Evolutionary conservation across 805 yeast genomes (phyloP), one percentile per base, ranked within the genome.

Genomic region (Sugiyamaella qingdaonensis): DNA sequence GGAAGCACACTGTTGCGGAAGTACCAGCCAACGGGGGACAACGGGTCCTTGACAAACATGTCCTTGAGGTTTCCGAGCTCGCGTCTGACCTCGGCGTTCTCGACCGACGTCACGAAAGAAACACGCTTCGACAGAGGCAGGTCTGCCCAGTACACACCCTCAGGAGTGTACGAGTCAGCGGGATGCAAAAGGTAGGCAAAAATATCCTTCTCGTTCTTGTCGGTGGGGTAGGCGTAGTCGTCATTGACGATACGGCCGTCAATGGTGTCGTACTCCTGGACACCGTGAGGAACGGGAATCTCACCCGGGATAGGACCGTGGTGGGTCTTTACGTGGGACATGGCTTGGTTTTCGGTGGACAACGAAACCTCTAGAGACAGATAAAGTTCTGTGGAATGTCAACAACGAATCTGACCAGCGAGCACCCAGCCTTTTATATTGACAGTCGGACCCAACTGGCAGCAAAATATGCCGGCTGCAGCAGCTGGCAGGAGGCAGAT

Each of bases 131-230:
- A 19, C 10, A 62, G 31, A 10, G 70, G 69, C 58, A 69, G 49
- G 53, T 69, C 73, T 31, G 72, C 73, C 73, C 73, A 69, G 63
- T 69, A 69, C n/a, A 46, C 54, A 18, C 73, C 72, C 21, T 67
- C 64, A n/a, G 51, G 56, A 36, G 58, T 57, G 58, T 67, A 69
- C 18, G 64, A 53, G 43, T 69, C 73, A 10, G 54, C 58, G 9
- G 73, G 73, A 51, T 66, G 67, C 29, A 69, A 55, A 10, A 68
- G 49, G 48, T 63, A 57, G 33, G 61, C 60, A 61, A 69, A 69
- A 24, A 66, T 64, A 24, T 64, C 68, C 58, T 65, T 63, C 51
- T 69, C 72, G 45, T 63, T 61, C 58, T 65, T 64, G 31, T 62
- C 66, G 37, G 53, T 46, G 35, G 64, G 64, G 41, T 48, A 37